Evolutionary conservation across 2,329 filamentous ascomycete genomes (phyloP).

Genomic region (Moelleriella libera): DNA sequence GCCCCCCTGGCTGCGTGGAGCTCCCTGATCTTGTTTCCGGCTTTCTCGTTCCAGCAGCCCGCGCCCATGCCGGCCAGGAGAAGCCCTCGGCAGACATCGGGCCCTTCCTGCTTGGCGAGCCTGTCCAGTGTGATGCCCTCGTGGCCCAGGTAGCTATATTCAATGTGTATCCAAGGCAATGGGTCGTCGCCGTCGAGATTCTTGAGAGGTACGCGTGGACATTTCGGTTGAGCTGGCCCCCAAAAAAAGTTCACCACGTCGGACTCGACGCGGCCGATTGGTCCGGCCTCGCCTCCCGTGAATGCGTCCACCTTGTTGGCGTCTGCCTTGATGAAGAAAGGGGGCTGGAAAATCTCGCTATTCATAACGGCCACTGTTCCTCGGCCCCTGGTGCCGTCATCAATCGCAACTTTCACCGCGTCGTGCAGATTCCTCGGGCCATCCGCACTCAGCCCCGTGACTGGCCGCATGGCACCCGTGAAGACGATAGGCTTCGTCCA

Average conservation of each 20-base stretch:
- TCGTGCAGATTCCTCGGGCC: constrained; percentile 48
- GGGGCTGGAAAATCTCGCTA: constrained; percentile 43
- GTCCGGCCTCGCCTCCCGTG: constrained; percentile 39
- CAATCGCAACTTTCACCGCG: constrained; percentile 40
- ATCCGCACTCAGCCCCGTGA: constrained; percentile 47
- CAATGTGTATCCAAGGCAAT: constrained; percentile 40
- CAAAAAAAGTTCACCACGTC: constrained; percentile 47
- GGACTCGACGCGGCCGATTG: constrained; percentile 43
- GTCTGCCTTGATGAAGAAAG: constrained; percentile 47
- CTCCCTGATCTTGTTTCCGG: constrained; percentile 23
- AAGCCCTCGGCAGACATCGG: constrained; percentile 20
- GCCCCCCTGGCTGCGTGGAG: constrained; percentile 25
- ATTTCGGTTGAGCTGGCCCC: constrained; percentile 20
- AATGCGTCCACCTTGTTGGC: constrained; percentile 51
- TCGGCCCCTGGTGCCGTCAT: constrained; percentile 27
- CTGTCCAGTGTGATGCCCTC: not conserved
- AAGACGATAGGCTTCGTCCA: constrained; percentile 39
- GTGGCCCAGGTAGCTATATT: constrained; percentile 36
- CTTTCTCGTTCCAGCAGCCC: constrained; percentile 30
- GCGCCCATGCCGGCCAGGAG: constrained; percentile 42
- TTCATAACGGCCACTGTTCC: constrained; percentile 48
- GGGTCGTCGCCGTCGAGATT: not conserved
- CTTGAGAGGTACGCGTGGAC: not conserved
- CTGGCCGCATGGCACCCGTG: constrained; percentile 49
- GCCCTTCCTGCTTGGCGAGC: constrained; percentile 23